A percentile compares a stretch with the other conserved stretches of the same genome.
phyloP scores from a whole-genome alignment of 139 green algal species.

The Chlorella sorokiniana region DNA sequence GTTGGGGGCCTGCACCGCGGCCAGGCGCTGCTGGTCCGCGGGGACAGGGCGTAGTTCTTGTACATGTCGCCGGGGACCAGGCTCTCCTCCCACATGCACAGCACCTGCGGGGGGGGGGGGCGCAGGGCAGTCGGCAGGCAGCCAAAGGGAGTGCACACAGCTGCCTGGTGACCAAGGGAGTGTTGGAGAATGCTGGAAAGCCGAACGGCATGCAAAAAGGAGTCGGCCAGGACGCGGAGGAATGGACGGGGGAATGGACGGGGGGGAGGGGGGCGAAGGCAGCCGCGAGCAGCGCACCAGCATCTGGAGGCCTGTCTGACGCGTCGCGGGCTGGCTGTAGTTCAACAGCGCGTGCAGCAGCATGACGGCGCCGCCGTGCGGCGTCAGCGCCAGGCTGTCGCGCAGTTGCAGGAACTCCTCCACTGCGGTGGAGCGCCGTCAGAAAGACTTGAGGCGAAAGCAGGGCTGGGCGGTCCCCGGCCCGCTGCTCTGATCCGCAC shows the following conservation, averaged over 20 bases:
- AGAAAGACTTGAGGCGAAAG: too few relatives aligned
- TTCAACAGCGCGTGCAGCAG: conserved; percentile 3
- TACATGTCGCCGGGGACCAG: neutral
- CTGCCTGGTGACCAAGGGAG: too few relatives aligned
- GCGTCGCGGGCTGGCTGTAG: neutral
- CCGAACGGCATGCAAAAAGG: too few relatives aligned
- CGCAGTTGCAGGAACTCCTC: neutral
- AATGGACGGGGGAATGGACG: too few relatives aligned
- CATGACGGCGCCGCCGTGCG: neutral
- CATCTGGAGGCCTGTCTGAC: neutral
- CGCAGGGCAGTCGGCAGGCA: neutral
- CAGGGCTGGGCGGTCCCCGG: too few relatives aligned
- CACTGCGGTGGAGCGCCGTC: too few relatives aligned
- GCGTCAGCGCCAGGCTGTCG: neutral
- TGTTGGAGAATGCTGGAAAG: too few relatives aligned
- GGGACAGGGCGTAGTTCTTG: conserved; percentile 6
- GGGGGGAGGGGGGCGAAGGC: too few relatives aligned
- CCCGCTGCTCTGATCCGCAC: too few relatives aligned
- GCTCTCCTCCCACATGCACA: conserved; percentile 2
- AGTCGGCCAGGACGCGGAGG: too few relatives aligned
- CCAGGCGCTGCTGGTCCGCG: neutral
- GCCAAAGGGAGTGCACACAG: too few relatives aligned
- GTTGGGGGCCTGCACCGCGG: neutral
- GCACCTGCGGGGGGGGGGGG: neutral
- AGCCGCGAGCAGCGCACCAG: neutral